phyloP scores from a whole-genome alignment of 495 filamentous ascomycete genomes.

The Xylaria telfairii region DNA sequence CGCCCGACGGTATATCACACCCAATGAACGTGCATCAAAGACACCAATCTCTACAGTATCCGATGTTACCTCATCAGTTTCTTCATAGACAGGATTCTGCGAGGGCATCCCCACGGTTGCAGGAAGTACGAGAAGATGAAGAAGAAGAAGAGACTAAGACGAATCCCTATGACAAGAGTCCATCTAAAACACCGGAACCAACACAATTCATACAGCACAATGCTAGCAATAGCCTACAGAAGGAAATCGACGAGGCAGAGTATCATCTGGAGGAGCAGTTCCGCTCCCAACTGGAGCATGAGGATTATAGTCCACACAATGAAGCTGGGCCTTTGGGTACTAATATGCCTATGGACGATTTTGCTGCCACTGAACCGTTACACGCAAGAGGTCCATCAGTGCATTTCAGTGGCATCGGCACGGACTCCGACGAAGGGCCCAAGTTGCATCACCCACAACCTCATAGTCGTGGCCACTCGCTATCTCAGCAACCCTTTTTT shows the following conservation, averaged over 20 bases:
- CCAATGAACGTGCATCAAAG: conserved; percentile 57
- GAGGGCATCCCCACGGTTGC: conserved; percentile 61
- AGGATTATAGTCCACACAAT: conserved; percentile 62
- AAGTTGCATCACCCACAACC: conserved; percentile 66
- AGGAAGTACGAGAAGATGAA: conserved; percentile 60
- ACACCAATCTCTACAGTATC: conserved; percentile 64
- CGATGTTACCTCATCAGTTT: conserved; percentile 60
- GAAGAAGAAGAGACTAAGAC: conserved; percentile 57
- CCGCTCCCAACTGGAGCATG: conserved; percentile 72
- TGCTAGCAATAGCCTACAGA: conserved; percentile 68
- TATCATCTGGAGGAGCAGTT: conserved; percentile 80
- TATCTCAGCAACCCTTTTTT: conserved; percentile 60
- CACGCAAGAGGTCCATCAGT: conserved; percentile 50
- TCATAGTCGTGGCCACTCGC: conserved; percentile 64
- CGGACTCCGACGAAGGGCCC: conserved; percentile 50
- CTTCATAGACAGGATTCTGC: conserved; percentile 56
- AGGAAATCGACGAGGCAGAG: conserved; percentile 84
- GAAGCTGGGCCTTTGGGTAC: conserved; percentile 45
- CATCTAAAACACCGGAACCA: conserved; percentile 56
- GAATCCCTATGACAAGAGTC: conserved; percentile 53
- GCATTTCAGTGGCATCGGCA: conserved; percentile 53
- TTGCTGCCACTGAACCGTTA: conserved; percentile 29
- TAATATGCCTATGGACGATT: conserved; percentile 26
- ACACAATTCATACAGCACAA: conserved; percentile 47
- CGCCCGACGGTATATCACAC: conserved; percentile 51